Conservation (phyloP, 2,329 filamentous ascomycete species). For the Fusarium sacchari region DNA sequence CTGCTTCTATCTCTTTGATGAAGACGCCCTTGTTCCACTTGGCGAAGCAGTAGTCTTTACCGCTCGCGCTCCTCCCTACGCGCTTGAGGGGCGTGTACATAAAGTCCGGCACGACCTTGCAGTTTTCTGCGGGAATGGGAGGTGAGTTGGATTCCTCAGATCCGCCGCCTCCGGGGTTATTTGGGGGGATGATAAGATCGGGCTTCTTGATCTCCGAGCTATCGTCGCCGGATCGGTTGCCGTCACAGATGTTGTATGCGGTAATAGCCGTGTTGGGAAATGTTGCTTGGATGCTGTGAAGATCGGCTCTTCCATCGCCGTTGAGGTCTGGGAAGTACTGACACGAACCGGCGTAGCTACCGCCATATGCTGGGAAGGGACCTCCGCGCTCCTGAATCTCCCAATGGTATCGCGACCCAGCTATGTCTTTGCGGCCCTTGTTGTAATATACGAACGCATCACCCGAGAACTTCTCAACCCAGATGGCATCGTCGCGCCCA, state of each 20-base stretch:
- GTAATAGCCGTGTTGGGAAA: background rate
- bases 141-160: background rate
- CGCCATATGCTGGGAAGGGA: background rate
- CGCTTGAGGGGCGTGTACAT: background rate
- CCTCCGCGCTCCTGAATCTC: slow-evolving; percentile 15
- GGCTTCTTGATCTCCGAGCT: background rate
- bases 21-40: background rate
- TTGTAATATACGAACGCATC: slow-evolving; percentile 4
- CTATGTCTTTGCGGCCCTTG: slow-evolving; percentile 6
- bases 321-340: slow-evolving; percentile 8
- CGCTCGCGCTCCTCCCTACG: background rate
- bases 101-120: background rate
- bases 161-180: background rate
- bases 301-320: background rate
- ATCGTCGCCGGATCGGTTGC: background rate
- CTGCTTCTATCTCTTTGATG: background rate
- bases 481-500: slow-evolving; percentile 16
- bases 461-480: slow-evolving; percentile 23
- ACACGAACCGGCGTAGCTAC: background rate
- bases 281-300: background rate
- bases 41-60: background rate
- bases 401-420: background rate
- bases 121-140: background rate
- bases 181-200: background rate
- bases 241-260: background rate